Evolutionary conservation across 2,329 filamentous ascomycete species (phyloP).

Genomic region (Colletotrichum nymphaeae): DNA sequence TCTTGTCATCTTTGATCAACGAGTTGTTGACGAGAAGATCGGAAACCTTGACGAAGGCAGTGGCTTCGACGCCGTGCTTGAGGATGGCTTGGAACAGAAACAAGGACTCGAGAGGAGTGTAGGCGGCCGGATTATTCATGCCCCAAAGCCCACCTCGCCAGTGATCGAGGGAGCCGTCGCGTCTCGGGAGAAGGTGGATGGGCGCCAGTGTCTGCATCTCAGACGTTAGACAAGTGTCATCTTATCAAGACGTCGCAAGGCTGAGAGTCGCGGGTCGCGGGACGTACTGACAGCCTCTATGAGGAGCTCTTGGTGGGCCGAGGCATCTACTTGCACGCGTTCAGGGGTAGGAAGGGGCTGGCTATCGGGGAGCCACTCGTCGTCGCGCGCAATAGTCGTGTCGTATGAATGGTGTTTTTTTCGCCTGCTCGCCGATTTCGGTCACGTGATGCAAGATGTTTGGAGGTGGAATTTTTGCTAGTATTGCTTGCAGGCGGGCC

Average conservation of each 20-base stretch:
- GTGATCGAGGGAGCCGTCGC: conserved; percentile 65
- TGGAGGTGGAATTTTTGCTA: conserved; percentile 12
- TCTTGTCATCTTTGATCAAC: conserved; percentile 75
- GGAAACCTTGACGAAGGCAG: conserved; percentile 79
- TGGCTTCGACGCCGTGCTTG: conserved; percentile 72
- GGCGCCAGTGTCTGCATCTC: conserved; percentile 61
- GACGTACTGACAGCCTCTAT: conserved; percentile 37
- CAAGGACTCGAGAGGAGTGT: conserved; percentile 88
- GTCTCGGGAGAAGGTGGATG: conserved; percentile 63
- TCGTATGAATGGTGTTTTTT: conserved; percentile 31
- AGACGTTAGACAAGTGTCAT: conserved; percentile 31
- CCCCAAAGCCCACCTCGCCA: conserved; percentile 66
- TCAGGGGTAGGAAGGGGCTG: conserved; percentile 20
- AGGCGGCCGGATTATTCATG: conserved; percentile 70
- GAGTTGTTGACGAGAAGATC: conserved; percentile 79
- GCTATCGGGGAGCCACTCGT: conserved; percentile 27
- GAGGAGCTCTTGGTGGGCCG: conserved; percentile 31
- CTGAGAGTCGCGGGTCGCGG: conserved; percentile 30
- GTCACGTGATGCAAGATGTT: conserved; percentile 29
- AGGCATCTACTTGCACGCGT: conserved; percentile 35
- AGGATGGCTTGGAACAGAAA: conserved; percentile 86
- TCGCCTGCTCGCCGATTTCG: background rate
- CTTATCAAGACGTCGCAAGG: conserved; percentile 23
- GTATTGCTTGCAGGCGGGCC: conserved; percentile 12
- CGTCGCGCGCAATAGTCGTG: conserved; percentile 22